phyloP scores from a whole-genome alignment of 2,329 filamentous ascomycete genomes.

The Alternaria brassicicola region DNA sequence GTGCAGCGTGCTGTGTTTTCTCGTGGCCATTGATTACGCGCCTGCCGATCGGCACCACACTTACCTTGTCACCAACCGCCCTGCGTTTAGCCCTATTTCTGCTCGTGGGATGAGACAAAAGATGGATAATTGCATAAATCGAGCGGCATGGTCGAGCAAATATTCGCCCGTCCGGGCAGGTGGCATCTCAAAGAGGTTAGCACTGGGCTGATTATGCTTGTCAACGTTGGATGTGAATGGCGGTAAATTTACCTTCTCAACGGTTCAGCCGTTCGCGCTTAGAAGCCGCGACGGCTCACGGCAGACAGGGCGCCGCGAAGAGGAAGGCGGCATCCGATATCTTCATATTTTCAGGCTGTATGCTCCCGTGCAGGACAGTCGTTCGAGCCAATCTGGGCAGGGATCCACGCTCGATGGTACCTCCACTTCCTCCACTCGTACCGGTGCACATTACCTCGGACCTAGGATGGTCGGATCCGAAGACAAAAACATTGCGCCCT shows the following conservation, averaged over 20 bases:
- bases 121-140: conserved; percentile 11
- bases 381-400: neutral
- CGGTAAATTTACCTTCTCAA: conserved; percentile 5
- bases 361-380: conserved; percentile 1
- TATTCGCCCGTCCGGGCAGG: neutral
- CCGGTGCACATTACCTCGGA: neutral
- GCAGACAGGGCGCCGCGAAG: neutral
- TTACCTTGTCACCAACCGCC: conserved; percentile 10
- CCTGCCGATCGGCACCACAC: conserved; percentile 7
- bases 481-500: neutral
- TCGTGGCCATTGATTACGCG: conserved; percentile 20
- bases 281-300: neutral
- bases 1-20: neutral
- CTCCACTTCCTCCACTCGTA: neutral
- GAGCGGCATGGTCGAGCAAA: neutral
- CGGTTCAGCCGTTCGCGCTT: conserved; percentile 6
- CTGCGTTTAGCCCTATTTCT: conserved; percentile 11
- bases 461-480: neutral
- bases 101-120: conserved; percentile 4
- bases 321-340: conserved; percentile 4
- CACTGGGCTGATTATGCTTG: neutral
- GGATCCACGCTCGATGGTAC: neutral
- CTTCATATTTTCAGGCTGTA: conserved; percentile 6
- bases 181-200: neutral
- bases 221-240: conserved; percentile 6